Base-by-base conservation (phyloP, 2,329 filamentous ascomycete genomes). In the Tolypocladium nubicola region DNA sequence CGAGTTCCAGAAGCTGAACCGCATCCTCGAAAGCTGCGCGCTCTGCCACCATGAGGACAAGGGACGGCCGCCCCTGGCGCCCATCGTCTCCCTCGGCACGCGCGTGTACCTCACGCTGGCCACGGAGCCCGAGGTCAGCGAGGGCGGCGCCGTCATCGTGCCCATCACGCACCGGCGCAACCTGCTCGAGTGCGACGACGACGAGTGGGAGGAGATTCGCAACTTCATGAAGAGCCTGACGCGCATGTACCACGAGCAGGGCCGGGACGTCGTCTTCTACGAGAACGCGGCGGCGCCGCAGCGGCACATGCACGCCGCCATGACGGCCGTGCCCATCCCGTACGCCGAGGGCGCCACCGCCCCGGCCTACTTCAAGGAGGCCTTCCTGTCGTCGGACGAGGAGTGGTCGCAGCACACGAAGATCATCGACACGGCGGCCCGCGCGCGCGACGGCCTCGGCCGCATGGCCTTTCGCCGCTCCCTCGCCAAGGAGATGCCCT, bases 141-240 rank as follows among this genome's bases (percentile, higher is more conserved):
- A 89, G 54, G 90, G 90, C 52, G 88, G 91, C 53, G 89, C 92
- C 8, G 86, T 94, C 58, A 94, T 99, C 60, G 90, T 92, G 3
- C 94, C 94, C 7, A 84, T 94, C 26, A 84, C 91, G 64, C 94
- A 99, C 70, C 86, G 87, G 55, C 85, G 80, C 30, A 99, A 97
- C 70, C 83, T 99, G 0, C 77, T 99, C n/a, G 93, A 97, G 71
- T 99, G 94, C 71, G 93, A 97, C 71, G 93, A 99, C 67, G 94
- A 99, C 68, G 94, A 99, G 70, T 99, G 95, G 95, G 94, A 99
- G 69, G 94, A 99, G 73, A 87, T 99, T 7, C 88, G 94, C 64
- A 99, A 99, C 71, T 99, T 99, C 69, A 97, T 97, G 93, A 99
- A 99, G 76, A 88, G 85, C 58, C 79, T 99, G 23, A 97, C 88